Base-by-base conservation (phyloP, 73 alveolate species). In the Diophrys sp. region DNA sequence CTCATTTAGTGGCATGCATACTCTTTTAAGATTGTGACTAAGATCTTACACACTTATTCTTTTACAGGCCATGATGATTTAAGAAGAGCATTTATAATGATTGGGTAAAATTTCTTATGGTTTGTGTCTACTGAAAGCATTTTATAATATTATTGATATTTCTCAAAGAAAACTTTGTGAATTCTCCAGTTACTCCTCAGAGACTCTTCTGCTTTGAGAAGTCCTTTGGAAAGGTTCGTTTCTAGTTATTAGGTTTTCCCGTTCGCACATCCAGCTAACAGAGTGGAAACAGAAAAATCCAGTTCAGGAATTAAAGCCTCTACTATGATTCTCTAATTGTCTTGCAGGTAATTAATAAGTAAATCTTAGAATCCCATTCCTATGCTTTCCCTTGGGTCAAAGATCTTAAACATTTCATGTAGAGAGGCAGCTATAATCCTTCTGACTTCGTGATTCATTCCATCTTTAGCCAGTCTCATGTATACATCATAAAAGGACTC, bases 341-440 rank as follows among this genome's bases (percentile, higher is more conserved):
- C 75, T 25, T 31, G 27, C 1, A 68, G 75, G 5, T 25, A 31
- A 2, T 18, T 1, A 26, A 68, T 18, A 31, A 28, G 2, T 2
- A 68, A 23, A 2, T 68, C 75, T 25, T 68, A 26, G 24, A 68
- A 2, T 23, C 31, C 54, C 56, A 23, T n/a, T 2, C 29, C 75
- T 23, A 68, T 25, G 44, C 44, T 2, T 24, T 68, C 29, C 26
- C 5, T 2, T 1, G 2, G 54, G 2, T 27, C 55, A 29, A 68
- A 68, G 5, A 68, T 18, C 56, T 68, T 68, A 44, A 68, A 68
- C 31, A 68, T 68, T 55, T 68, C 75, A 55, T 68, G 75, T 2
- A 68, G 24, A 28, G 56, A n/a, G 54, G 56, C 75, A 23, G 75
- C 75, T 68, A 31, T 28, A 2, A 5, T 25, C 8, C 31, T 27